Conservation (phyloP, 2,329 filamentous ascomycete genomes). For the Ophiostoma pallidulum region DNA sequence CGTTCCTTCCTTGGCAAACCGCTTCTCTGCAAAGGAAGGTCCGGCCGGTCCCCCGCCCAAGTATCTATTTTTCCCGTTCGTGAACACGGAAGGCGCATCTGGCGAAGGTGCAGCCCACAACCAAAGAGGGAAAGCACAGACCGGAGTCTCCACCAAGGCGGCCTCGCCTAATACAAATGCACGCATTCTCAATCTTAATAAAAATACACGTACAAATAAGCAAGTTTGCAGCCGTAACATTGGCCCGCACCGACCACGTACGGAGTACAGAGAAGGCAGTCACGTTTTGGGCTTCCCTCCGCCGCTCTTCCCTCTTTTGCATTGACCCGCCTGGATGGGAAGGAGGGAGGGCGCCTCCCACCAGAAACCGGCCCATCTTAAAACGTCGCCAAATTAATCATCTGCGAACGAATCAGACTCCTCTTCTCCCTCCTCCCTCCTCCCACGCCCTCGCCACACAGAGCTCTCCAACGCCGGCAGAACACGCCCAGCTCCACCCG, state of each 20-base stretch:
- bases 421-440: not conserved
- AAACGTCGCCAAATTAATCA: conserved; percentile 2
- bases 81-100: conserved; percentile 1
- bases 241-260: too few relatives aligned
- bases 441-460: not conserved
- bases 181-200: not conserved
- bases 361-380: conserved; percentile 3
- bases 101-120: not conserved
- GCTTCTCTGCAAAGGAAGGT: not conserved
- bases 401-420: conserved; percentile 4
- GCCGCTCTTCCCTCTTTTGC: conserved; percentile 4
- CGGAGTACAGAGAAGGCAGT: not conserved
- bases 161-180: not conserved
- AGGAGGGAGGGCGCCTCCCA: too few relatives aligned
- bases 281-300: not conserved
- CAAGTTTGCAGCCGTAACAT: not conserved
- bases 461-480: not conserved
- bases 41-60: too few relatives aligned
- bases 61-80: too few relatives aligned
- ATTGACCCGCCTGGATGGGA: conserved; percentile 6
- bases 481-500: conserved; percentile 6
- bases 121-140: conserved; percentile 6
- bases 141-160: not conserved
- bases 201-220: not conserved
- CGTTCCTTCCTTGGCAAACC: not conserved